Evolutionary conservation across 495 filamentous ascomycete species (phyloP), one percentile per base, ranked within the genome.

Genomic region (Neurospora sublineolata): DNA sequence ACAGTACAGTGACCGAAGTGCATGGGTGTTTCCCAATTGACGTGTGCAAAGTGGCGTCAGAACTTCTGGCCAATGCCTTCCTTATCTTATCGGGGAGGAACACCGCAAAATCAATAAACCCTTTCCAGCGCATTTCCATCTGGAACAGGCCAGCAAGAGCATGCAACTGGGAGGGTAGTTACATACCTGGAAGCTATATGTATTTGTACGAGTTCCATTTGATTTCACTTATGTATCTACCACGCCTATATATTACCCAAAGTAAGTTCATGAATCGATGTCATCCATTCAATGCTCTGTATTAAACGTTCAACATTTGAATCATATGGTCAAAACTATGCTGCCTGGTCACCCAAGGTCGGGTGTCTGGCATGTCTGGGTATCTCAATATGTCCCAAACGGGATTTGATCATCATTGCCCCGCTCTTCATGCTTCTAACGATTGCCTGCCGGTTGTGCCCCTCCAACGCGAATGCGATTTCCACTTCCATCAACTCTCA

Each of bases 11-110:
- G 52, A 41, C 42, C 30, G 27, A 44, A 41, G 40, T 41, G 16
- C 42, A 30, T 27, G 41, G 40, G 20, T 67, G 52, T 37, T 37
- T 68, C 23, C 70, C 41, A 33, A 39, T 33, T 42, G 41, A 33
- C 39, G 46, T 37, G 38, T 33, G 38, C 52, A 60, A 60, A 52
- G 33, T 69, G 67, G 69, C 72, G 72, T 69, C 69, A 71, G 60
- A 73, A 73, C 40, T 73, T 71, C 69, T 71, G 41, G 72, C 64
- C 20, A 4, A 18, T 46, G 4, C 16, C 72, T 70, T 60, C 23
- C 23, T 60, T 70, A 70, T 68, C 72, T 73, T 73, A 73, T 73
- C 72, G 30, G 52, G 14, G 20, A 7, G 12, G 12, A 0, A 2
- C 44, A 11, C 46, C 46, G 46, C 2, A 52, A 52, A 4, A 12